Conservation (phyloP, 306 rosid species). For the Ormosia emarginata region DNA sequence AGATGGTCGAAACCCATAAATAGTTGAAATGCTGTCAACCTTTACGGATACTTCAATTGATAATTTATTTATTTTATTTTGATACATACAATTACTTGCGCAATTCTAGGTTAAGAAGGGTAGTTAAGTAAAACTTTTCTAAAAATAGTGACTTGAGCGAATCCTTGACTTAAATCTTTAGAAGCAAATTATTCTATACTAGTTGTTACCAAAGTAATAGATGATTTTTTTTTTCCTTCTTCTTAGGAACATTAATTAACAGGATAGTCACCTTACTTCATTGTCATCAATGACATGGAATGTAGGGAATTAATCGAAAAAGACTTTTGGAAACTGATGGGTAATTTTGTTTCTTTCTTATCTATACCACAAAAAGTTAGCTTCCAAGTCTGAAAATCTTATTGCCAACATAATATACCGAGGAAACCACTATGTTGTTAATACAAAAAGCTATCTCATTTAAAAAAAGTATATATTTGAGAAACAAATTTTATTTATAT, state of each 20-base stretch:
- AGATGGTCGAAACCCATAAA: not conserved
- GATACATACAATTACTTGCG: too few species aligned
- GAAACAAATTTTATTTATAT: not conserved
- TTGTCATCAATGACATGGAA: not conserved
- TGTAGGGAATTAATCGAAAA: not conserved
- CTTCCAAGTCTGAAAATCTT: not conserved
- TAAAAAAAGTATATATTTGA: not conserved
- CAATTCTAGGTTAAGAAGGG: too few species aligned
- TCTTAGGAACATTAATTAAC: not conserved
- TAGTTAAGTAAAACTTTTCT: too few species aligned
- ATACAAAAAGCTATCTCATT: not conserved
- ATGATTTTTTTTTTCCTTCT: not conserved
- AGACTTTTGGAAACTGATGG: not conserved
- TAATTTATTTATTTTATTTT: not conserved
- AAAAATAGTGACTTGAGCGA: too few species aligned
- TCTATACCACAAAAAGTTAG: not conserved
- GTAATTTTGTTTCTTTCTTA: constrained; percentile 4
- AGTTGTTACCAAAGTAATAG: not conserved
- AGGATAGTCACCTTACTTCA: not conserved
- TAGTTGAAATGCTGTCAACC: not conserved
- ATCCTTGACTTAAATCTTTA: not conserved
- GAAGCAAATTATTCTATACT: not conserved
- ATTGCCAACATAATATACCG: not conserved
- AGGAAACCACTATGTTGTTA: not conserved
- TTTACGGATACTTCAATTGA: not conserved